Base-by-base conservation (phyloP, 2,329 filamentous ascomycete genomes). In the Mollisia scopiformis region DNA sequence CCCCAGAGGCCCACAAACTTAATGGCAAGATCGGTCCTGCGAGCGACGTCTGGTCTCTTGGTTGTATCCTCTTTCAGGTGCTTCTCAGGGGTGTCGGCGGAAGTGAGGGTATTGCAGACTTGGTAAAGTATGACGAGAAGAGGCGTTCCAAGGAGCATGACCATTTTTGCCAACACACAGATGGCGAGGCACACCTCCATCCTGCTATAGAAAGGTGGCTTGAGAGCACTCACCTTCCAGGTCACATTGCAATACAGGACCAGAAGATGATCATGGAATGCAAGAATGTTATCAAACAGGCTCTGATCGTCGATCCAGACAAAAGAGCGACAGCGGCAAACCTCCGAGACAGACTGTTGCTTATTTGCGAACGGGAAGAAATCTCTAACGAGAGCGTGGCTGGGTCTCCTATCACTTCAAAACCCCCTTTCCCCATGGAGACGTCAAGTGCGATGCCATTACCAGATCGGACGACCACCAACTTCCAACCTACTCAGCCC, bases 1-100 rank as follows among this genome's bases (percentile, higher is more conserved):
- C 56, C 6, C 61, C 61, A 25, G 61, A 62, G 54, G 43, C 47
- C 16, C 30, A 43, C 14, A 11, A 25, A 11, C 49, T 19, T 10
- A 25, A 41, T n/a, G n/a, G n/a, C 14, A 10, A 57, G 14, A 41
- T 62, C 23, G 57, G 56, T 4, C 61, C 43, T 2, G n/a, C 43
- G 30, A 56, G 28, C 30, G 49, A 51, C 16, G 33, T 51, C n/a
- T 51, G 49, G 49, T 51, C 49, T 7, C 33, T 51, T 33, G 49
- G 49, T 5, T 51, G 49, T 31, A 51, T 51, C 6, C 28, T 51
- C 10, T 31, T 35, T 33, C 27, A 51, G 33, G 13, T 51, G 10
- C 41, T 57, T 13, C 14, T 41, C 5, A n/a, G 49, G 21, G 49
- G 21, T 6, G n/a, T 33, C 19, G 55, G 59, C 21, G 58, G 58